Evolutionary conservation across 2,329 filamentous ascomycete genomes (phyloP), one percentile per base, ranked within the genome.

Genomic region (Hypoxylon sp.): DNA sequence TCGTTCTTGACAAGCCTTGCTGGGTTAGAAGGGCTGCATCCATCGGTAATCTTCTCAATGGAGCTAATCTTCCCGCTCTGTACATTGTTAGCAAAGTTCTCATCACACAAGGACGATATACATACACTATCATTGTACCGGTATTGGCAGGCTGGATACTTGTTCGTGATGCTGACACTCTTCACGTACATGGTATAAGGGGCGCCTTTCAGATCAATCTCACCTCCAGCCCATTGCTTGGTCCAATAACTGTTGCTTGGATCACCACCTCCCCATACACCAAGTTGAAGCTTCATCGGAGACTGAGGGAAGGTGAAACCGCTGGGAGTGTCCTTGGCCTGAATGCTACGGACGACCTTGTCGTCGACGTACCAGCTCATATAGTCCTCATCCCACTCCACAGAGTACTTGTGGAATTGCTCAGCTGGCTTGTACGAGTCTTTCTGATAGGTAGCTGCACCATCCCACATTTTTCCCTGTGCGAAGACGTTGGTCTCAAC

Each of bases 81-180:
- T 8, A 11, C 23, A 27, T 39, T 19, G 21, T 74, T 70, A 74
- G 71, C 32, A 63, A 53, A 6, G 27, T 21, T 46, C 19, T 16
- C 45, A 6, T 52, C 16, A 2, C 14, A 41, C 16, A 23, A 23
- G 7, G 37, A 11, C 48, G 19, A 19, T 37, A 25, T 53, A 69
- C 70, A 27, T 70, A 75, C 73, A 58, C 66, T 74, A 47, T 76
- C 74, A 25, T 69, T 73, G 54, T 74, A 77, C 32, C 65, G 73
- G 45, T 76, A 77, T 27, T 75, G 61, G 60, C 71, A 74, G 2
- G 75, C 75, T 7, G 75, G 75, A 59, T 75, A 74, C 58, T 76
- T 76, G 63, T 76, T 76, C 14, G 71, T 76, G 53, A 77, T 77
- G 23, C 72, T 75, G 55, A 76, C 75, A 39, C 75, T 76, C 62